Evolutionary conservation across 1,284 basidiomycete species (phyloP).

Genomic region (Sporisorium iseilematis-ciliati): DNA sequence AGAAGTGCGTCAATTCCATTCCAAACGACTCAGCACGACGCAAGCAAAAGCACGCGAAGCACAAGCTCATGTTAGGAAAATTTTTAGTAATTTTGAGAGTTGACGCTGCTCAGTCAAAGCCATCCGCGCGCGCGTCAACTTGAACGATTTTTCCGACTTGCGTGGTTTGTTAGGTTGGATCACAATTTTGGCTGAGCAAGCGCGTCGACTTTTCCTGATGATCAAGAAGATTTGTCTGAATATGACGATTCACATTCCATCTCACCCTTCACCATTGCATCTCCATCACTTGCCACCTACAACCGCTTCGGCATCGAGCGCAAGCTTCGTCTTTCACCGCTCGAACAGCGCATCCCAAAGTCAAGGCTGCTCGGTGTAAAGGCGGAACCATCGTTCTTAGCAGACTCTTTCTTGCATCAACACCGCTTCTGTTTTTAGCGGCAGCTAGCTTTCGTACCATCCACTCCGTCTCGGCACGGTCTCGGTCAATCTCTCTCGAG

Average conservation of each 20-base stretch:
- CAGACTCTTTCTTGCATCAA: neutral
- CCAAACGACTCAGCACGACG: neutral
- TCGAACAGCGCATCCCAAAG: no score
- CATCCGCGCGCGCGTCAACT: neutral
- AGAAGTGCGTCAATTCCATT: conserved; percentile 5
- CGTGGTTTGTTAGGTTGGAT: neutral
- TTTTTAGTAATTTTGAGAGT: neutral
- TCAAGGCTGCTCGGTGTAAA: neutral
- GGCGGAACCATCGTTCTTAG: neutral
- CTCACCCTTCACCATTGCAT: neutral
- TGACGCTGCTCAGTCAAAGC: neutral
- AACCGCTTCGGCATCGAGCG: neutral
- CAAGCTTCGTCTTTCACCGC: neutral
- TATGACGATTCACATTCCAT: neutral
- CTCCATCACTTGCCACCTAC: neutral
- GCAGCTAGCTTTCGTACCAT: neutral
- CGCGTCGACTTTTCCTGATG: conserved; percentile 7
- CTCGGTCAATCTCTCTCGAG: no score
- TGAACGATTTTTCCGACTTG: neutral
- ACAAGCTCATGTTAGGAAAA: conserved; percentile 1
- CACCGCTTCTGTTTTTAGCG: neutral
- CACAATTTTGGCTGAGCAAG: neutral
- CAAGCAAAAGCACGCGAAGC: neutral
- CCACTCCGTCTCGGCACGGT: neutral
- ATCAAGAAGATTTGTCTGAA: conserved; percentile 4